A percentile compares a stretch with the other conserved stretches of the same genome.
phyloP scores from a whole-genome alignment of 345 rosid species.

The Camelina sativa region DNA sequence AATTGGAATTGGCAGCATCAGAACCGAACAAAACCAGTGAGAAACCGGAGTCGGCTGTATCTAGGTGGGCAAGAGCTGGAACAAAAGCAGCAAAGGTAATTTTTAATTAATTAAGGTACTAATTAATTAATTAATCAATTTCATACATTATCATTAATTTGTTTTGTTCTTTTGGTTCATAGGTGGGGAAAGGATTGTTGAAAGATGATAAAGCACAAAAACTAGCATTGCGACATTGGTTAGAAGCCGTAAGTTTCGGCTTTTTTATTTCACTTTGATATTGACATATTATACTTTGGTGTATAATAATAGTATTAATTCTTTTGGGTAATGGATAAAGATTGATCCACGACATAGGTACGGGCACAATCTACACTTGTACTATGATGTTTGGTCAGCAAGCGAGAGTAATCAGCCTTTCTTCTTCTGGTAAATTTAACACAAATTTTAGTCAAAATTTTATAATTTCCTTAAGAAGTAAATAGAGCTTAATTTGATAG shows the following conservation, averaged over 20 bases:
- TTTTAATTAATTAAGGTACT: background rate
- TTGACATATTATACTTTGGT: background rate
- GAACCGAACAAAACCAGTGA: constrained; percentile 60
- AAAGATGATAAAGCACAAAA: constrained; percentile 90
- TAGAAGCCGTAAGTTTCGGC: constrained; percentile 85
- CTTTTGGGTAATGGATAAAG: no score
- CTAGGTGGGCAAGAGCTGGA: constrained; percentile 93
- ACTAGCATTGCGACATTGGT: constrained; percentile 91
- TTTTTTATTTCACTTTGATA: background rate
- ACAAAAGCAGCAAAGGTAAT: constrained; percentile 89
- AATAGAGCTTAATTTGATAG: no score
- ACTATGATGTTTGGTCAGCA: constrained; percentile 65
- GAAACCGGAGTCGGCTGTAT: constrained; percentile 79
- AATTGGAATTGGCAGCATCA: constrained; percentile 74
- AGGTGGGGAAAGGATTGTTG: constrained; percentile 90
- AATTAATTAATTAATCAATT: background rate
- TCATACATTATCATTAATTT: constrained; percentile 1
- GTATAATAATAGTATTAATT: no score
- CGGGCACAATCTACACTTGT: constrained; percentile 75
- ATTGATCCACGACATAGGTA: constrained; percentile 88
- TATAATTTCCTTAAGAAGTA: no score
- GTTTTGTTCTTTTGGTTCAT: constrained; percentile 5
- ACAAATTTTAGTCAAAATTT: constrained; percentile 23
- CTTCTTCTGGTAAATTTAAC: constrained; percentile 63
- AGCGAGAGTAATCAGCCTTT: constrained; percentile 72